phyloP scores from a whole-genome alignment of 441 rosid species.

The Mallotus japonicus region DNA sequence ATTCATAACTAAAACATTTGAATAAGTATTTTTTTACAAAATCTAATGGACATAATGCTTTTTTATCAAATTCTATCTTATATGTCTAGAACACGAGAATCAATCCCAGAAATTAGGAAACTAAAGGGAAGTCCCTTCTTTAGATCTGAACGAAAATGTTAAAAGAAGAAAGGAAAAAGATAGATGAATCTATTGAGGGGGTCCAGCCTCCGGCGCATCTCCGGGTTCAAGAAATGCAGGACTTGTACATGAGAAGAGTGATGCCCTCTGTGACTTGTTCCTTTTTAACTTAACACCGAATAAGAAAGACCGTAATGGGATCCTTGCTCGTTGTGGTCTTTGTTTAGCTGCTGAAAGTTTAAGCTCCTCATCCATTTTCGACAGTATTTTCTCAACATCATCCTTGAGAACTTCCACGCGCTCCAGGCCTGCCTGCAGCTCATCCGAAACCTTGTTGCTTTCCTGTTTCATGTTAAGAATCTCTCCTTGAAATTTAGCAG shows the following conservation, averaged over 20 bases:
- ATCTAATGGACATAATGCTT: background rate
- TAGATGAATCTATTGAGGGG: constrained; percentile 3
- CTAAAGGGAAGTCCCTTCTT: background rate
- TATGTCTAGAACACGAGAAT: background rate
- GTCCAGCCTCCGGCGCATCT: constrained; percentile 19
- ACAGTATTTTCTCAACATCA: constrained; percentile 51
- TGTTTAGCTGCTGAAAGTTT: constrained; percentile 39
- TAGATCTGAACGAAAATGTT: background rate
- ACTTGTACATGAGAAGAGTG: constrained; percentile 59
- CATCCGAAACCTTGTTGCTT: constrained; percentile 56
- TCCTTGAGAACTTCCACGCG: constrained; percentile 43
- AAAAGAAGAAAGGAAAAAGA: background rate
- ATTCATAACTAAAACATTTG: too few relatives aligned
- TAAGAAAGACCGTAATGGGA: constrained; percentile 74
- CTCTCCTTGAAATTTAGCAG: constrained; percentile 85
- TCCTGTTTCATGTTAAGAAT: constrained; percentile 90
- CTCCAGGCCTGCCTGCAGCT: constrained; percentile 51
- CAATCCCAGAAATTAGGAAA: background rate
- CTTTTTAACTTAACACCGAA: constrained; percentile 81
- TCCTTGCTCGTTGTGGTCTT: constrained; percentile 39
- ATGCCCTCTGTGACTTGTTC: constrained; percentile 35
- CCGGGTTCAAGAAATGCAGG: constrained; percentile 48
- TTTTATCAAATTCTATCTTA: background rate
- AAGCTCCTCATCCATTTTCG: constrained; percentile 52
- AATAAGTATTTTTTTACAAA: too few relatives aligned